A percentile compares a stretch with the other conserved stretches of the same genome.
These are phyloP conservation scores for Waltergamsia citrina DNA, from an alignment of 2,329 filamentous ascomycete genomes.

Conservation along the genomic window DNA sequence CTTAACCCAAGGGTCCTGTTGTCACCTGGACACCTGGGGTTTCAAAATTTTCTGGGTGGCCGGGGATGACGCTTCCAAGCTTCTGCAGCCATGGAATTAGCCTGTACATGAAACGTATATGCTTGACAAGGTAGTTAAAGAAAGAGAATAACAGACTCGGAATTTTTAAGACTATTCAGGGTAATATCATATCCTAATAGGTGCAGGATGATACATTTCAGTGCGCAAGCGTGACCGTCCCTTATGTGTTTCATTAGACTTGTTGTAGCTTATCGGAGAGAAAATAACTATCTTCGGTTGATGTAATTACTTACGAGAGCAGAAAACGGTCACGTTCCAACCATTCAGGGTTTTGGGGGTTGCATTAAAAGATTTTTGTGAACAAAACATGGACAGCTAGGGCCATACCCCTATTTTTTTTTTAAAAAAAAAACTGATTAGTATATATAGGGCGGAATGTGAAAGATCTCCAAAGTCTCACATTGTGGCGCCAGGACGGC, in stretches of 20 bases:
- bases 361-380: conserved; percentile 99
- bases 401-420: conserved; percentile 62
- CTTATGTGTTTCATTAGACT: no score
- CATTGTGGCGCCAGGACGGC: conserved; percentile 98
- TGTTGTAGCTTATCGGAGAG: no score
- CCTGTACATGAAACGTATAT: not conserved
- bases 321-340: conserved; percentile 97
- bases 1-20: conserved; percentile 46
- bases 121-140: no score
- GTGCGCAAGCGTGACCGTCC: conserved; percentile 98
- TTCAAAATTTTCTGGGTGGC: conserved; percentile 46
- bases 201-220: conserved; percentile 97
- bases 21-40: conserved; percentile 47
- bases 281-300: no score
- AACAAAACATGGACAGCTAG: conserved; percentile 93
- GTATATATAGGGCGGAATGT: no score
- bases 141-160: conserved; percentile 89
- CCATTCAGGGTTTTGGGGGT: conserved; percentile 98
- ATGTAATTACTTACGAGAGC: conserved; percentile 94
- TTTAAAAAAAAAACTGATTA: no score
- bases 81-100: conserved; percentile 8
- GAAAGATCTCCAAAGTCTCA: conserved; percentile 31
- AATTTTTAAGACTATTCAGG: conserved; percentile 94
- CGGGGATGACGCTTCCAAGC: conserved; percentile 41
- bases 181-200: conserved; percentile 83